Base-by-base conservation (phyloP, 805 yeast species). In the Cyberlindnera mycetangii region DNA sequence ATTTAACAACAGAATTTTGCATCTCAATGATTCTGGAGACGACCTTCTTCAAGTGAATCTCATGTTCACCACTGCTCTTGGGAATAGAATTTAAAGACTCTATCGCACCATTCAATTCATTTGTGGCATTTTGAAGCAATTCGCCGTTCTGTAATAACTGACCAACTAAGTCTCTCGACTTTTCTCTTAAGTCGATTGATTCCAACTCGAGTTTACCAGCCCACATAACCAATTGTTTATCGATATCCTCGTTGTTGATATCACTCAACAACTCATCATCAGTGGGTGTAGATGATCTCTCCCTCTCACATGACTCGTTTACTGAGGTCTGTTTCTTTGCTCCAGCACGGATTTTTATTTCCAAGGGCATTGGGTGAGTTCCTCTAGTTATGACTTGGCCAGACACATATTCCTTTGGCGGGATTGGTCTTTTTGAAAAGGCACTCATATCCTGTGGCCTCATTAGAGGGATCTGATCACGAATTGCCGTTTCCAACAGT, bases 161-260 rank as follows among this genome's bases (percentile, higher is more conserved):
- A 4, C 25, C n/a, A 8, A 45, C 42, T 36, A 56, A 41, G 14
- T 41, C 40, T 17, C 41, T 52, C 5, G 58, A 51, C 25, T 62
- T 59, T 11, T 66, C 66, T 33, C 75, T 58, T 20, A 73, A 52
- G 24, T 72, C 78, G 2, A 71, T 59, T 12, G 72, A 64, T 47
- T 77, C 81, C 41, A 76, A 47, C 49, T 77, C 82, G 16, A 77
- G 53, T 28, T 70, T 67, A 5, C 75, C 68, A 0, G 80, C 80
- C 81, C 81, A 76, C 50, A 61, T 60, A 10, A 68, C 58, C 25
- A 59, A 68, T 60, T 62, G 72, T 50, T 58, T 61, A 37, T 61
- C 66, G 30, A 64, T 55, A 35, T 56, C 63, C 17, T 55, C 61
- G 11, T 52, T 53, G 11, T 37, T 38, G 9, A n/a, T 4, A 7